Base-by-base conservation (phyloP, 1,284 basidiomycete species). In the Marasmius sp. region DNA sequence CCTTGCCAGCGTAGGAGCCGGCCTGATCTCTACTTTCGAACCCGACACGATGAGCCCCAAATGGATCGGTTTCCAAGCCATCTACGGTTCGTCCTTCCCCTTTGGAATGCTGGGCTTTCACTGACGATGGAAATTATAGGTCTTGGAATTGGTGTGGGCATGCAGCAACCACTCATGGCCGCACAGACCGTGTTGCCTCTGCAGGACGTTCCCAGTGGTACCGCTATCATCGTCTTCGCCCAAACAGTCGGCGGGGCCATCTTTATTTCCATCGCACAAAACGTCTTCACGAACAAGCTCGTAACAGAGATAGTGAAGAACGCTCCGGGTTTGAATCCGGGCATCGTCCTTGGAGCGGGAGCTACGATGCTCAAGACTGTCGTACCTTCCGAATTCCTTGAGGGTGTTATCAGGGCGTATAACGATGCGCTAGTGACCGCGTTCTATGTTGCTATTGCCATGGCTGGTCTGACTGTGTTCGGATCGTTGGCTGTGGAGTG, bases 241-340 rank as follows among this genome's bases (percentile, higher is more conserved):
- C 64, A 69, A 54, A 61, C 65, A 1, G 58, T 65, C 14, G 67
- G 67, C 37, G 66, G 67, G 2, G 63, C 66, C n/a, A 64, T 69
- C 27, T 58, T 64, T 18, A 67, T 69, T n/a, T 66, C 66, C 39
- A 64, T 69, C n/a, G 67, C 62, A 18, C 67, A 69, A 58, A 67
- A 67, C 22, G 59, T 68, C 3, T 68, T 68, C 59, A 45, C 62
- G 37, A 68, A 65, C 54, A 60, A 62, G 22, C 61, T 68, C 10
- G 34, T 62, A 14, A 54, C 58, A n/a, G 50, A 56, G 16, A 51
- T 68, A 1, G 58, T 59, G 10, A 61, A 64, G 61, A 52, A 68
- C 39, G 63, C 64, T 12, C 65, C 67, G 9, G 62, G 61, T 6
- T 33, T 68, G 14, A 48, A 61, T 43, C 61, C 67, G 12, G 58